Percentiles rank a stretch among this genome's conserved stretches.
These are phyloP conservation scores for Ceratobasidium sp. DNA, from an alignment of 1,284 basidiomycete species.

Conservation along the genomic window DNA sequence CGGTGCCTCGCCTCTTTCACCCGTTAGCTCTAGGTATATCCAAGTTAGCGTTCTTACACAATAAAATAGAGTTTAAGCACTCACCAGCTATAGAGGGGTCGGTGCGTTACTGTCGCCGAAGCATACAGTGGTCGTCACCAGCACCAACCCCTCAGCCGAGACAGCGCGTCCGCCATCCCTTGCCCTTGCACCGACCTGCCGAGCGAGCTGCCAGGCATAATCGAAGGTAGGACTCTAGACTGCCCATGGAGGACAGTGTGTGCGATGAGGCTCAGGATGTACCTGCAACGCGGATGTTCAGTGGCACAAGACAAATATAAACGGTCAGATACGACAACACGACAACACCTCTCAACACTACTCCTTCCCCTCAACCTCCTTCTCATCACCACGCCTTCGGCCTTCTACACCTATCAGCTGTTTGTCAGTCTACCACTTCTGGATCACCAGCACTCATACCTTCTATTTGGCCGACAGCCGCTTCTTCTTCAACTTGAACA, in stretches of 20 bases:
- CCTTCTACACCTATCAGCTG: not conserved
- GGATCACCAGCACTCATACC: not conserved
- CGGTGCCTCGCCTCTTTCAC: not conserved
- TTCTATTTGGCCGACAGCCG: not conserved
- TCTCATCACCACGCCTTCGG: no score
- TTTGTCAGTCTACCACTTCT: not conserved
- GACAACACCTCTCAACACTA: no score
- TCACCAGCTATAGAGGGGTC: constrained; percentile 8
- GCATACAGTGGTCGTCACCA: not conserved
- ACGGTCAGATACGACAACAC: no score
- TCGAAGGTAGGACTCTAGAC: not conserved
- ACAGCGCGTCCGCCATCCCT: constrained; percentile 1
- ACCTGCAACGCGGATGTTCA: not conserved
- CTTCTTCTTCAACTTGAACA: not conserved
- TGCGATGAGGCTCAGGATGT: not conserved
- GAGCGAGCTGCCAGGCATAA: not conserved
- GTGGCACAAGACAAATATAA: no score
- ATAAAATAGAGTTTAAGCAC: not conserved
- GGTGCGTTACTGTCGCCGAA: not conserved
- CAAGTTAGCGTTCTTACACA: not conserved
- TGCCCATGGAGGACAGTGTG: not conserved
- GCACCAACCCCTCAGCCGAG: not conserved
- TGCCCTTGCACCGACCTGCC: not conserved
- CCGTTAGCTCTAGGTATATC: not conserved
- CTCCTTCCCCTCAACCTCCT: no score